Base-by-base conservation (phyloP, 352 stramenopile species). In the Pythium oligandrum region DNA sequence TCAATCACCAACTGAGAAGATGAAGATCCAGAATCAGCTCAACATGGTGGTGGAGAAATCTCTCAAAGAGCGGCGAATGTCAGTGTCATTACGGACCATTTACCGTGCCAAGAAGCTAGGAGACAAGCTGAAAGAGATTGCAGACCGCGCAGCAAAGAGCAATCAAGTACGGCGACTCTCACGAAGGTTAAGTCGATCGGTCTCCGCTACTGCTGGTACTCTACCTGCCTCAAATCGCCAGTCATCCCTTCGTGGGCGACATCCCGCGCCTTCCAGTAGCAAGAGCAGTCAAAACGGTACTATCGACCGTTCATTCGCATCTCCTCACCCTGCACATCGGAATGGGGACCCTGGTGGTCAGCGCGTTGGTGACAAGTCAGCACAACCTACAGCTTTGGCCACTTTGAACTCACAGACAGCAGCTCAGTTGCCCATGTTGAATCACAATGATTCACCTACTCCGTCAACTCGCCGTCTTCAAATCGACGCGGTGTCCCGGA, bases 91-190 rank as follows among this genome's bases (percentile, higher is more conserved):
- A 40, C 72, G 77, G 17, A 85, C 76, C 11, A 88, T 92, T 40
- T 92, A 92, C 56, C 70, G 76, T 3, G 78, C 81, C 6, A 92
- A 92, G 50, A 90, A 88, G 40, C 66, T 90, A 2, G 81, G 78
- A 4, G 77, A 90, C 51, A 88, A 88, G 61, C 74, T 91, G 40
- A 89, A 92, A 61, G 79, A 85, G n/a, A 90, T 90, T 17, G 77
- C 80, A 0, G 81, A 92, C 12, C 73, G 78, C 1, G 76, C 77
- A 0, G 66, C 74, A 54, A 71, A 37, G 35, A 52, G 39, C 48
- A 64, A 51, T 57, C 64, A 51, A 33, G 54, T 47, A 1, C 55
- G 70, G 3, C 60, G 70, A 2, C 31, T 73, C 17, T 70, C 70
- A 6, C 58, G 57, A 2, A 31, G 59, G 7, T 45, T 73, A 3